Evolutionary conservation across 2,329 filamentous ascomycete genomes (phyloP), one percentile per base, ranked within the genome.

Genomic region (Cercospora citrullina): DNA sequence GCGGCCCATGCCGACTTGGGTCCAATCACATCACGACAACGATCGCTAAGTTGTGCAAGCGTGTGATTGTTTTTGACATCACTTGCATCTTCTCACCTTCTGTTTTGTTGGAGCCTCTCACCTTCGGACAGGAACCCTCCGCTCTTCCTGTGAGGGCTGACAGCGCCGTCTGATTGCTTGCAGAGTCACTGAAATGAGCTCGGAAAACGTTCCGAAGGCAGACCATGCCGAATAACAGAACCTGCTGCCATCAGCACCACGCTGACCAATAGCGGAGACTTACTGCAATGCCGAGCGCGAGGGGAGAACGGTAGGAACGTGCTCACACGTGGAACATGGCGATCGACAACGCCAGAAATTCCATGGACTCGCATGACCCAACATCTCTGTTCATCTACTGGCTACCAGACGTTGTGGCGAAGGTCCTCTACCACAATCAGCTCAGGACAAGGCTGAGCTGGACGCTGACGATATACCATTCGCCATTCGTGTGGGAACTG

Each of bases 231-330:
- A 7, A 2, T 7, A 10, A 16, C 28, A 58, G 28, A 18, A 21
- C 36, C 48, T 18, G 33, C 57, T 18, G 60, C 33, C 23, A 30
- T 31, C 14, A 62, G 60, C 21, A 48, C 1, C 39, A 8, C 18
- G 23, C 36, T 12, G 60, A 21, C 60, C 60, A 62, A 30, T 62
- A 21, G 39, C 39, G 26, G 60, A 45, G 23, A 16, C 21, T 30
- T 2, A n/a, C 14, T 18, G 39, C 36, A 48, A 36, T 60, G 58
- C 58, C 31, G 31, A 60, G 31, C 58, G 36, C 36, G 16, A 42
- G 58, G 31, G 18, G 39, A 62, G 60, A 62, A 62, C 36, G 60
- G 60, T 30, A 28, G 60, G 58, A 66, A 55, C 58, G 45, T 66
- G 64, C 42, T 36, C 51, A 33, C 64, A 66, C 58, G 64, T 66